A percentile compares a stretch with the other conserved stretches of the same genome.
phyloP scores from a whole-genome alignment of 2,329 filamentous ascomycete species.

The Mariannaea elegans region DNA sequence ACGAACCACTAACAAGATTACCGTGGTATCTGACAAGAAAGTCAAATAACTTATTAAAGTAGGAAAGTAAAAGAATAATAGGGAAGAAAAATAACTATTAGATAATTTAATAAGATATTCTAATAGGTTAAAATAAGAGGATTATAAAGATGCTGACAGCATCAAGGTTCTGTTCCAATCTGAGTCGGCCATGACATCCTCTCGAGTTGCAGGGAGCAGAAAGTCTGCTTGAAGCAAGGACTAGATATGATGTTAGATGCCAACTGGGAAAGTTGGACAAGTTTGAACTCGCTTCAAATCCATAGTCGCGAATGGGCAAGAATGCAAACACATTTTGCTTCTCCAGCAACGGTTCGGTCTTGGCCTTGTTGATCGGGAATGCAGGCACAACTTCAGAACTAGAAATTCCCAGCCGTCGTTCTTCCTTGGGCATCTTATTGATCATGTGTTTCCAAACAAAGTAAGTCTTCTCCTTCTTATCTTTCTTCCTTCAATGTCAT shows the following conservation, averaged over 20 bases:
- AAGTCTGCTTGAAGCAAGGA: slow-evolving; percentile 43
- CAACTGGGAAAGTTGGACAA: too few species aligned
- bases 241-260: slow-evolving; percentile 28
- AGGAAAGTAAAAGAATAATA: too few species aligned
- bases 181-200: slow-evolving; percentile 26
- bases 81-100: too few species aligned
- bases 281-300: neutral
- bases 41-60: too few species aligned
- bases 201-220: slow-evolving; percentile 33
- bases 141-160: too few species aligned
- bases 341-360: neutral
- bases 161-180: too few species aligned
- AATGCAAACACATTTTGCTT: slow-evolving; percentile 2
- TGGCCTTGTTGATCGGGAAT: neutral
- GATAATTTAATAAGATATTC: too few species aligned
- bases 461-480: too few species aligned
- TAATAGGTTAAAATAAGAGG: too few species aligned
- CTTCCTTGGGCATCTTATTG: neutral
- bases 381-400: neutral
- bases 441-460: neutral
- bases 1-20: too few species aligned
- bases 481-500: too few species aligned
- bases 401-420: neutral
- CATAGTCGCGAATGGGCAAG: neutral
- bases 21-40: too few species aligned